These are phyloP conservation scores for Bocquillonia castaneifolia DNA, from an alignment of 441 rosid species.

Conservation along the genomic window DNA sequence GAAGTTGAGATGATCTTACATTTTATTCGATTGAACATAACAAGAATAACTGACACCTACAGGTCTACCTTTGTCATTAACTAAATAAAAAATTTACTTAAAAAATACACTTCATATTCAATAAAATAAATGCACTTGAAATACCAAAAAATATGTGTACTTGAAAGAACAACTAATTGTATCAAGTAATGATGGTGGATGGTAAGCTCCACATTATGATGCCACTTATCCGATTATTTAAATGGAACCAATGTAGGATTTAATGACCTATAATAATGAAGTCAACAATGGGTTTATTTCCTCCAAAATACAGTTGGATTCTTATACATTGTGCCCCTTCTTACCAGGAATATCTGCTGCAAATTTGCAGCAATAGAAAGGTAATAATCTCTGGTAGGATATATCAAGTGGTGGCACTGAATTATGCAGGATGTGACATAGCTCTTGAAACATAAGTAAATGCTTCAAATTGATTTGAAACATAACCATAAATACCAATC, in stretches of 20 bases:
- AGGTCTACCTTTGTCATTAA: not conserved
- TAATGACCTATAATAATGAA: not conserved
- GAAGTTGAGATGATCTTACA: not conserved
- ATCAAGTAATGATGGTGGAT: not conserved
- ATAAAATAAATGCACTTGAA: no score
- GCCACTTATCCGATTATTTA: not conserved
- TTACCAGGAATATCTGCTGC: not conserved
- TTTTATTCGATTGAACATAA: not conserved
- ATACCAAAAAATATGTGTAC: no score
- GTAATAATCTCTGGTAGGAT: not conserved
- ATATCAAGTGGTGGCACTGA: not conserved
- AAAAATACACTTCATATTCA: not conserved
- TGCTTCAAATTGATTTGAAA: slow-evolving; percentile 7
- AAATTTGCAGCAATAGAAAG: not conserved
- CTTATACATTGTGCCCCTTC: not conserved
- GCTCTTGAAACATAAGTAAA: not conserved
- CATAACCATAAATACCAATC: slow-evolving; percentile 3
- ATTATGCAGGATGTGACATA: not conserved
- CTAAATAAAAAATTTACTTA: not conserved
- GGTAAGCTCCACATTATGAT: not conserved
- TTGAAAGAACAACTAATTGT: not conserved
- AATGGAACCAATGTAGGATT: not conserved
- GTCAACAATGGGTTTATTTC: no score
- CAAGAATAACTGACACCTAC: not conserved
- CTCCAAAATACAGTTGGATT: no score